Conservation (phyloP, 495 filamentous ascomycete species). For the Rhypophila decipiens region DNA sequence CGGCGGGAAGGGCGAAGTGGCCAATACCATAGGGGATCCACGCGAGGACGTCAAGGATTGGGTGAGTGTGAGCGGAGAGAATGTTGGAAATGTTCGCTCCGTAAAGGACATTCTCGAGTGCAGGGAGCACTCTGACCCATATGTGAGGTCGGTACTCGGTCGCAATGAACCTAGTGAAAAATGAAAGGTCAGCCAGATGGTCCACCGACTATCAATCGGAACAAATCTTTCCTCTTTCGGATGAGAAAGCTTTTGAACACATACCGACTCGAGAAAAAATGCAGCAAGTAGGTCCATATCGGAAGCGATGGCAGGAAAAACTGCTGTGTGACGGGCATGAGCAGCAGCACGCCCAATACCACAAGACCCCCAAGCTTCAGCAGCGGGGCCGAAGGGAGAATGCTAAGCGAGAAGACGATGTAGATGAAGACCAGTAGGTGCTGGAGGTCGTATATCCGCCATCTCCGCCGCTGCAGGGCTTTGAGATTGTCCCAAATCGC, state of each 20-base stretch:
- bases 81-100: conserved; percentile 95
- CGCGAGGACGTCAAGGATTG: conserved; percentile 75
- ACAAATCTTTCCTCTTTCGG: too few relatives aligned
- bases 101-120: conserved; percentile 95
- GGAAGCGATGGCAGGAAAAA: conserved; percentile 86
- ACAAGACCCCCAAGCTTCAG: conserved; percentile 63
- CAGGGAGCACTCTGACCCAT: conserved; percentile 88
- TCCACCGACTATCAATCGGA: too few relatives aligned
- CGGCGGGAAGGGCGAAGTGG: conserved; percentile 76
- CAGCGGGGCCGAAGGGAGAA: conserved; percentile 70
- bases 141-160: conserved; percentile 80
- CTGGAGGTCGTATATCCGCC: conserved; percentile 82
- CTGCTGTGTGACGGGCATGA: conserved; percentile 82
- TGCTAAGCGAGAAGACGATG: conserved; percentile 71
- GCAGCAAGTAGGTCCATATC: conserved; percentile 74
- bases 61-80: conserved; percentile 77
- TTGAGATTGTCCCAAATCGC: conserved; percentile 66
- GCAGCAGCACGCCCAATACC: conserved; percentile 60
- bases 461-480: conserved; percentile 65
- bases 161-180: conserved; percentile 57
- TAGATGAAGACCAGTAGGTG: conserved; percentile 68
- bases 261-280: conserved; percentile 88
- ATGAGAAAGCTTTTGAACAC: too few relatives aligned
- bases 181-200: neutral
- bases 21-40: conserved; percentile 90